Percentiles rank a stretch among this genome's conserved stretches.
These are phyloP conservation scores for Metarhizium guizhouense DNA, from an alignment of 2,329 filamentous ascomycete species.

Conservation along the genomic window DNA sequence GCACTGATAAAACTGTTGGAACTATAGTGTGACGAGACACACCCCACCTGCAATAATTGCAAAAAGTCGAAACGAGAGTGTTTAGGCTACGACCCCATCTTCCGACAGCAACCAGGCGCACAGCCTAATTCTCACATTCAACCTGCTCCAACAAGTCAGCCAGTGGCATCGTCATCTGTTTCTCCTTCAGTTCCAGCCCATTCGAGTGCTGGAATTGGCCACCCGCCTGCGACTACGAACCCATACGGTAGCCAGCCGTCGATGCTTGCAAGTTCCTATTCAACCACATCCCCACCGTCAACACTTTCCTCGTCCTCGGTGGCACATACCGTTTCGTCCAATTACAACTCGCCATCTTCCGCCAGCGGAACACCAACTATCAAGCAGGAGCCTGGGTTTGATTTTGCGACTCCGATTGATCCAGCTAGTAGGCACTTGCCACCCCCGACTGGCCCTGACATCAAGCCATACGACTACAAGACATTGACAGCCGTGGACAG, in stretches of 20 bases:
- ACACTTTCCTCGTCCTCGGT: slow-evolving; percentile 21
- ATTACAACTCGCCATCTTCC: slow-evolving; percentile 24
- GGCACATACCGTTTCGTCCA: slow-evolving; percentile 16
- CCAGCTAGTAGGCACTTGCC: slow-evolving; percentile 31
- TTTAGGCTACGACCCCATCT: slow-evolving; percentile 78
- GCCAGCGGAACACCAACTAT: slow-evolving; percentile 18
- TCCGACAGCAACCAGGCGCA: slow-evolving; percentile 65
- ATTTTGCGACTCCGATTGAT: slow-evolving; percentile 49
- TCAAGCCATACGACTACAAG: slow-evolving; percentile 12
- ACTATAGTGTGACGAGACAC: slow-evolving; percentile 82
- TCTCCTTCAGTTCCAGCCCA: slow-evolving; percentile 12
- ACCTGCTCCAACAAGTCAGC: slow-evolving; percentile 22
- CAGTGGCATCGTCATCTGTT: slow-evolving; percentile 24
- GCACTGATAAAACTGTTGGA: neutral
- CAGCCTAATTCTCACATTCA: slow-evolving; percentile 55
- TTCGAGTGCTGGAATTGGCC: slow-evolving; percentile 14
- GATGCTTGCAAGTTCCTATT: slow-evolving; percentile 34
- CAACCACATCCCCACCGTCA: slow-evolving; percentile 16
- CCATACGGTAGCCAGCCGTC: slow-evolving; percentile 38
- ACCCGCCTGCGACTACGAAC: slow-evolving; percentile 19
- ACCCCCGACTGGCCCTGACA: slow-evolving; percentile 1
- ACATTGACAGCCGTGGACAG: slow-evolving; percentile 15
- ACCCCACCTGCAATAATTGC: slow-evolving; percentile 86
- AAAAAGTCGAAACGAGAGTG: slow-evolving; percentile 84
- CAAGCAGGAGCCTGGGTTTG: slow-evolving; percentile 35